Percentiles rank a stretch among this genome's conserved stretches.
phyloP scores from a whole-genome alignment of 2,329 filamentous ascomycete genomes.

The Sporothrix humicola region DNA sequence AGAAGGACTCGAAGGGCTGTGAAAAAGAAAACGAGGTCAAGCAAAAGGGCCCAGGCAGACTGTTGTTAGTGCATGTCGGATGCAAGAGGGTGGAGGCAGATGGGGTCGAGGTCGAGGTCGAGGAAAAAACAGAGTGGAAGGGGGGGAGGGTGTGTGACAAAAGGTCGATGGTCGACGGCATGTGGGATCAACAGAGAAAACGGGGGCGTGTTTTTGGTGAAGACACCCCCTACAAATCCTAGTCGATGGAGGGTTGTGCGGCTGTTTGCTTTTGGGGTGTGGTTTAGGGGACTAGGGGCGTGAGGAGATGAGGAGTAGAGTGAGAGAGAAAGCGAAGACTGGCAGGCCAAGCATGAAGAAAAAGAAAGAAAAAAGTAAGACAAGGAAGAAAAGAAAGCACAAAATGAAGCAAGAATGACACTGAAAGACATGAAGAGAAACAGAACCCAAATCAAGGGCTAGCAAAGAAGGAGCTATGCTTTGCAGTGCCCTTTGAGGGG shows the following conservation, averaged over 20 bases:
- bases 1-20: neutral
- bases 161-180: neutral
- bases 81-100: constrained; percentile 5
- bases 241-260: constrained; percentile 5
- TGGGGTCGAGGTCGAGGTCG: neutral
- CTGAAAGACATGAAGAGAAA: neutral
- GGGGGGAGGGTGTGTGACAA: neutral
- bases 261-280: constrained; percentile 24
- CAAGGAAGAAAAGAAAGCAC: neutral
- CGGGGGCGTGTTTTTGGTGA: too few relatives aligned
- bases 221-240: too few relatives aligned
- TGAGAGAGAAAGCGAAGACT: neutral
- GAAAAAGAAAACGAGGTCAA: constrained; percentile 3
- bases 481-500: neutral
- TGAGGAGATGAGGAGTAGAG: constrained; percentile 1
- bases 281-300: neutral
- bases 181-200: too few relatives aligned
- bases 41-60: neutral
- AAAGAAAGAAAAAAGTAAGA: neutral
- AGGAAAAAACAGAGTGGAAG: neutral
- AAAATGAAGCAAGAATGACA: neutral
- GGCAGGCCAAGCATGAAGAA: neutral
- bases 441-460: neutral
- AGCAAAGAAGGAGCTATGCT: neutral
- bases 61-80: neutral